Base-by-base conservation (phyloP, 2,329 filamentous ascomycete genomes). In the Claviceps sp. region DNA sequence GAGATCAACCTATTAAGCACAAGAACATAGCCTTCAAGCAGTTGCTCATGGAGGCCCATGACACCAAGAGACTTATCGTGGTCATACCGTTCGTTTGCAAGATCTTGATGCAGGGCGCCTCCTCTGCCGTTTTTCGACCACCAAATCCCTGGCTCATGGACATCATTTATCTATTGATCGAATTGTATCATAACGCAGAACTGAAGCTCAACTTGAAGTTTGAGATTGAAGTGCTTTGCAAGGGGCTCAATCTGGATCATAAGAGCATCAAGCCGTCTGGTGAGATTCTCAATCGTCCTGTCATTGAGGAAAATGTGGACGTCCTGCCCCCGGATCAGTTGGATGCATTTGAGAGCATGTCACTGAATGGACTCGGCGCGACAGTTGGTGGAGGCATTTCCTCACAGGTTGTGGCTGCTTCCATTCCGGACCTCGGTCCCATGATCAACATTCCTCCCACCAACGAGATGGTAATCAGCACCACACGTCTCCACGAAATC, bases 101-200 rank as follows among this genome's bases (percentile, higher is more conserved):
- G 68, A 88, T 96, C 5, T 73, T 98, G 22, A 79, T 85, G 22
- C 89, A 96, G 64, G 90, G 89, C 20, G 82, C 81, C 40, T 79
- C 82, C 49, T 97, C 93, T 0, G 86, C 84, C 13, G 84, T 97
- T 9, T 98, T 98, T 71, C 85, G 83, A 53, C 90, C 91, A 11
- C 93, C 93, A 1, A 98, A 98, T 61, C 93, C 93, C 1, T 98
- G 93, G 93, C 68, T 96, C 45, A 95, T 96, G 86, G 93, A 98
- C 61, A 93, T 98, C 51, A 81, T 98, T 52, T 81, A 87, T 57
- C 74, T 97, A 7, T 76, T 98, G 38, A 87, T 95, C 60, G 94
- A 98, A 63, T 76, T 98, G 4, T 98, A 98, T 62, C 85, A 95
- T 62, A 86, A 86, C 61, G 88, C 88, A 14, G 91, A 96, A 60